A percentile compares a stretch with the other conserved stretches of the same genome.
phyloP scores from a whole-genome alignment of 1,284 basidiomycete species.

The Apiotrichum montevideense region DNA sequence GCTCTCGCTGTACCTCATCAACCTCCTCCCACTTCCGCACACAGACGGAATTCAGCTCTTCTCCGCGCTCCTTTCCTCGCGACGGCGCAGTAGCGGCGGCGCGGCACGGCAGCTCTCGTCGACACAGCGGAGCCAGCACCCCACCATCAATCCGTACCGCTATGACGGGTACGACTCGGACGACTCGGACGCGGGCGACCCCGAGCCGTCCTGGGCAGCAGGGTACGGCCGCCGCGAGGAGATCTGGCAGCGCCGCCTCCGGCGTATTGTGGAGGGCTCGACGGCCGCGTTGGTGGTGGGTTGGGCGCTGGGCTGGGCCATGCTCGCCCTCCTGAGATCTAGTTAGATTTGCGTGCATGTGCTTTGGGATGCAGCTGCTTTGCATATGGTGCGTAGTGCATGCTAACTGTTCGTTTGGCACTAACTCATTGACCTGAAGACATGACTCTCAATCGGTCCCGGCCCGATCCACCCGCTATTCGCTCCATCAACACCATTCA shows the following conservation, averaged over 20 bases:
- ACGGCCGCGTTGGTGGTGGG: slow-evolving; percentile 18
- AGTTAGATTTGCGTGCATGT: slow-evolving; percentile 12
- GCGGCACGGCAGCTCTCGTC: slow-evolving; percentile 5
- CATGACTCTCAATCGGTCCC: too few species aligned
- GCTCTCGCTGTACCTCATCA: slow-evolving; percentile 41
- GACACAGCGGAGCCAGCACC: slow-evolving; percentile 11
- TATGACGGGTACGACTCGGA: slow-evolving; percentile 18
- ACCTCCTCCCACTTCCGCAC: slow-evolving; percentile 40
- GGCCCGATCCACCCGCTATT: too few species aligned
- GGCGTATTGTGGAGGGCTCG: slow-evolving; percentile 22
- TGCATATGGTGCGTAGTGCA: too few species aligned
- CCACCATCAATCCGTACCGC: slow-evolving; percentile 12
- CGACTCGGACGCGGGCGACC: slow-evolving; percentile 26
- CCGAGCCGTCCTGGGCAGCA: slow-evolving; percentile 12
- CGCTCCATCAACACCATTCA: too few species aligned
- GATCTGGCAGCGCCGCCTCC: slow-evolving; percentile 25
- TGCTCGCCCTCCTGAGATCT: slow-evolving; percentile 31
- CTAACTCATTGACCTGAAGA: too few species aligned
- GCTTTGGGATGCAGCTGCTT: too few species aligned
- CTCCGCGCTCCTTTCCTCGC: slow-evolving; percentile 14
- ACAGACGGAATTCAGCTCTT: slow-evolving; percentile 41
- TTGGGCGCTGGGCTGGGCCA: slow-evolving; percentile 28
- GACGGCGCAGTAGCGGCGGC: not conserved
- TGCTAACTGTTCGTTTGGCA: too few species aligned
- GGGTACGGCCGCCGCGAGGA: slow-evolving; percentile 19